A percentile compares a stretch with the other conserved stretches of the same genome.
These are phyloP conservation scores for Cronartium ribicola DNA, from an alignment of 1,284 basidiomycete species.

Conservation along the genomic window DNA sequence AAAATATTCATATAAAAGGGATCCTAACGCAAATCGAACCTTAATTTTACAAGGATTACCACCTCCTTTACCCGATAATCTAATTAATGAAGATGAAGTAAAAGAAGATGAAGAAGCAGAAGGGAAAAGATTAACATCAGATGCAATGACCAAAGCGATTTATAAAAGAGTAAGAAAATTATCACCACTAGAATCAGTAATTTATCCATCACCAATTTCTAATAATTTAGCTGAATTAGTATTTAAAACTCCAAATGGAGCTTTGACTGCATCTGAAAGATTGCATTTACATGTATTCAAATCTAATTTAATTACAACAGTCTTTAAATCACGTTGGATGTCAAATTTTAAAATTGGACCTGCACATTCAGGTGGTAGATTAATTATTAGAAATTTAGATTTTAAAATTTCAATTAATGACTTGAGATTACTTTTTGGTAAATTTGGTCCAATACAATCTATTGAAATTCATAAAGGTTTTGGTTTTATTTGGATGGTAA, in stretches of 20 bases:
- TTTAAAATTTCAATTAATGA: slow-evolving; percentile 73
- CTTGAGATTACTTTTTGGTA: slow-evolving; percentile 78
- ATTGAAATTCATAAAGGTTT: slow-evolving; percentile 82
- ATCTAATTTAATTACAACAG: slow-evolving; percentile 76
- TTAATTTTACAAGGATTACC: slow-evolving; percentile 74
- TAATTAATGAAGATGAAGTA: slow-evolving; percentile 56
- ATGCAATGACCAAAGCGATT: slow-evolving; percentile 48
- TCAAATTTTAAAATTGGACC: slow-evolving; percentile 52
- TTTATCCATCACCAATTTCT: slow-evolving; percentile 29
- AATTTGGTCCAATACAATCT: slow-evolving; percentile 79
- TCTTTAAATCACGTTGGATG: slow-evolving; percentile 81
- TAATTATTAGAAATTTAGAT: slow-evolving; percentile 88
- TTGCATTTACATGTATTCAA: slow-evolving; percentile 93
- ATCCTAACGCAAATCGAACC: slow-evolving; percentile 74
- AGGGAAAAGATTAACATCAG: slow-evolving; percentile 66
- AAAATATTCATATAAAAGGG: slow-evolving; percentile 48
- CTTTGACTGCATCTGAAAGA: slow-evolving; percentile 69
- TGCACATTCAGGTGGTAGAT: slow-evolving; percentile 60
- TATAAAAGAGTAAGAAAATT: slow-evolving; percentile 45
- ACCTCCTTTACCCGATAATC: not conserved
- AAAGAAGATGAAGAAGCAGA: slow-evolving; percentile 75
- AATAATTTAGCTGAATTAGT: slow-evolving; percentile 64
- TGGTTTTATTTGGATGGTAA: slow-evolving; percentile 92
- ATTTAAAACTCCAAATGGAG: slow-evolving; percentile 68
- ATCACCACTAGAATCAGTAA: slow-evolving; percentile 43